These are phyloP conservation scores for Gossypium anomalum DNA, from an alignment of 345 rosid species.

Conservation along the genomic window DNA sequence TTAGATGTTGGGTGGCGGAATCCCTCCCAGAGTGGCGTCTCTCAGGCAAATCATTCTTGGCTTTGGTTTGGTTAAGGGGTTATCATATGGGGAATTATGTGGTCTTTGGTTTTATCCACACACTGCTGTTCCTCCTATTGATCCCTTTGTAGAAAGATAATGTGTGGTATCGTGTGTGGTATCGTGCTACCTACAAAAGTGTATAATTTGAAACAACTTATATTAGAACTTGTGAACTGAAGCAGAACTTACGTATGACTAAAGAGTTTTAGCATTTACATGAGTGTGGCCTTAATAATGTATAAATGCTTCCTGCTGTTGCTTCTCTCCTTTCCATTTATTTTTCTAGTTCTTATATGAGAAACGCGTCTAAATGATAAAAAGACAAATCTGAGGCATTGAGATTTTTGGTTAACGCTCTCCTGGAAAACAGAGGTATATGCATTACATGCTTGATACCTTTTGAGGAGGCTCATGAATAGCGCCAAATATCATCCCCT, in stretches of 20 bases:
- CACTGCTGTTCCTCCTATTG: neutral
- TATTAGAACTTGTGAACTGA: neutral
- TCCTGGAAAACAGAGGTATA: too few species aligned
- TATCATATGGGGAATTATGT: neutral
- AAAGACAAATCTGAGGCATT: too few species aligned
- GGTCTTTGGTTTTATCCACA: neutral
- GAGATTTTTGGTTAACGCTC: too few species aligned
- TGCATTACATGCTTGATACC: too few species aligned
- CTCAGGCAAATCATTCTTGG: constrained; percentile 80
- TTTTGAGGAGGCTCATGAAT: too few species aligned
- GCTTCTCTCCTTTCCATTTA: neutral
- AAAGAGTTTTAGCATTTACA: neutral
- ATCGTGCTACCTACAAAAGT: neutral
- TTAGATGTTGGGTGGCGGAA: constrained; percentile 8
- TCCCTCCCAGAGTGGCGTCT: constrained; percentile 9
- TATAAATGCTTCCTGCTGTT: neutral
- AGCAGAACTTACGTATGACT: neutral
- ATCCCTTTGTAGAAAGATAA: constrained; percentile 4
- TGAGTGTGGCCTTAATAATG: neutral
- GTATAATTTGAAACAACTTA: neutral
- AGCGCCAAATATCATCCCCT: neutral
- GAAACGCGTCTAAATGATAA: too few species aligned
- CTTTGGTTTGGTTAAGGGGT: constrained; percentile 29
- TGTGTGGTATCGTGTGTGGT: too few species aligned
- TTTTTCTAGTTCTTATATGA: too few species aligned